phyloP scores from a whole-genome alignment of 140 eudicot genomes.

The Senecio squalidus region DNA sequence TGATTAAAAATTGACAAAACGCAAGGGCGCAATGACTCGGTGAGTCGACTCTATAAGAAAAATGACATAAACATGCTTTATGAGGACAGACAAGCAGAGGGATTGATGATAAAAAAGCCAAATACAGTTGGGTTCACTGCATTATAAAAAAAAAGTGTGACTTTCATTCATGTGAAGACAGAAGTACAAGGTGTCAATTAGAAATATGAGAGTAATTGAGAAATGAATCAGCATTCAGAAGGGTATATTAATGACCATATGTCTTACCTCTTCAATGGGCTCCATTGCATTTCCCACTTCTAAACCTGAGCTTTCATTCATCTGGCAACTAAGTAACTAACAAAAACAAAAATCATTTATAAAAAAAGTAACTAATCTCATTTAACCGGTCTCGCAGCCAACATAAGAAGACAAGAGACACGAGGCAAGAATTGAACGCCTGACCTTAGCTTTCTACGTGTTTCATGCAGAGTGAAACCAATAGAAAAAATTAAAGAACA shows the following conservation, averaged over 20 bases:
- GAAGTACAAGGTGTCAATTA: slow-evolving; percentile 30
- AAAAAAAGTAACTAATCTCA: too few species aligned
- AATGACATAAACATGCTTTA: slow-evolving; percentile 26
- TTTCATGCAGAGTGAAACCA: not conserved
- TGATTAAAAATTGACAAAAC: not conserved
- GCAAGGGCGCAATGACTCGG: slow-evolving; percentile 4
- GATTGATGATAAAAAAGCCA: slow-evolving; percentile 26
- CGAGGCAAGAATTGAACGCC: too few species aligned
- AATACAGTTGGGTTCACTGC: slow-evolving; percentile 31
- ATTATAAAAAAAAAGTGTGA: slow-evolving; percentile 22
- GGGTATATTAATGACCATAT: slow-evolving; percentile 26
- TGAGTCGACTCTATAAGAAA: slow-evolving; percentile 11
- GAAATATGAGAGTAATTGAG: slow-evolving; percentile 23
- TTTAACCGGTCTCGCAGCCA: too few species aligned
- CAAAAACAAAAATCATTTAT: slow-evolving; percentile 7
- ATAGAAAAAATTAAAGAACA: not conserved
- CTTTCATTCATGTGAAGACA: slow-evolving; percentile 36
- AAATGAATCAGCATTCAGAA: slow-evolving; percentile 20
- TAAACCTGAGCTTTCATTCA: slow-evolving; percentile 33
- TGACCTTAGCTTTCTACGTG: too few species aligned
- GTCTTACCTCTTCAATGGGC: slow-evolving; percentile 30
- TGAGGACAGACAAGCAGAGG: slow-evolving; percentile 22
- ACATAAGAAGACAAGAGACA: too few species aligned
- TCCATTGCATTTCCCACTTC: slow-evolving; percentile 33
- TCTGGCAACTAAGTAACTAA: slow-evolving; percentile 11